Conservation (phyloP, 306 rosid genomes). For the Prunus mira region DNA sequence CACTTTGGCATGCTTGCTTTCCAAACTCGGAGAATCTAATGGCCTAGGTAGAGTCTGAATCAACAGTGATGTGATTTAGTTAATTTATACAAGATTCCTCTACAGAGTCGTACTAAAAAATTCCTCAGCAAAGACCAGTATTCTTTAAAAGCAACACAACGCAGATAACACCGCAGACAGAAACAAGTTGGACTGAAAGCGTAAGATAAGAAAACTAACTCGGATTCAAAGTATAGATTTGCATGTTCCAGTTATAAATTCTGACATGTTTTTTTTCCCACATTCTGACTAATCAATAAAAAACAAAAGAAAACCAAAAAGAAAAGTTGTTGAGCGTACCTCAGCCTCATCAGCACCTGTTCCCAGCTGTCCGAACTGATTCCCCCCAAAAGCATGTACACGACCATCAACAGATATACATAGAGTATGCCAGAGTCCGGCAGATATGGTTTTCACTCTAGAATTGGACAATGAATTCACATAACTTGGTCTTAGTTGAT, state of each 20-base stretch:
- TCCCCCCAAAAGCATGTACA: constrained; percentile 78
- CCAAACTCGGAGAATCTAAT: constrained; percentile 63
- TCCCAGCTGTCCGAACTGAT: constrained; percentile 93
- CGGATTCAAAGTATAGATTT: no score
- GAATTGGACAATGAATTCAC: constrained; percentile 60
- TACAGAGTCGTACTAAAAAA: no score
- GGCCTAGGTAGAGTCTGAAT: constrained; percentile 66
- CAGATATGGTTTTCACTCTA: constrained; percentile 54
- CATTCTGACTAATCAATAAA: no score
- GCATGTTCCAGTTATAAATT: no score
- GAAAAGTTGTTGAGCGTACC: constrained; percentile 37
- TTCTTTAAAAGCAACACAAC: neutral
- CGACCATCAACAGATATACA: constrained; percentile 63
- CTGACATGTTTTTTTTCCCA: no score
- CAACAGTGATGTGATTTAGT: neutral
- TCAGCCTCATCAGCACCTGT: constrained; percentile 69
- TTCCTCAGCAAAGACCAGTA: no score
- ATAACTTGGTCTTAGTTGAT: constrained; percentile 66
- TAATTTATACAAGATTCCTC: neutral
- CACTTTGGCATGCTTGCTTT: constrained; percentile 43
- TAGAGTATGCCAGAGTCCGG: constrained; percentile 91
- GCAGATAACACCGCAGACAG: neutral
- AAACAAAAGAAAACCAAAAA: neutral
- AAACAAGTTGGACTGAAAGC: neutral
- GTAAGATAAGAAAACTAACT: neutral